Percentiles rank a stretch among this genome's conserved stretches.
phyloP scores from a whole-genome alignment of 495 filamentous ascomycete genomes.

The Penicillium cosmopolitanum region DNA sequence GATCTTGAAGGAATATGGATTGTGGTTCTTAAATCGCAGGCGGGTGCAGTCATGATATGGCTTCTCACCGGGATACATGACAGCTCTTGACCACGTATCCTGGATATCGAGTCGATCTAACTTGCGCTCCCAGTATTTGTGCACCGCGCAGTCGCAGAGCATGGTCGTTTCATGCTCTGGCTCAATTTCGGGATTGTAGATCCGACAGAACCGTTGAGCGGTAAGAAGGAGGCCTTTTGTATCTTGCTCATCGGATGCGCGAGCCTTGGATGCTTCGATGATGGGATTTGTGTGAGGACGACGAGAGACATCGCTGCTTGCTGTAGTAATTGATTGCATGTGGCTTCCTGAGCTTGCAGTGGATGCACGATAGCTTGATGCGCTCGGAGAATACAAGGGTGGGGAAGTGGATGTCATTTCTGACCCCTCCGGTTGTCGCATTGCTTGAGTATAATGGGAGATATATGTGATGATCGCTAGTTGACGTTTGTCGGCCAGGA shows the following conservation, averaged over 20 bases:
- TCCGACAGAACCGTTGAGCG: conserved; percentile 35
- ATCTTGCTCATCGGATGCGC: conserved; percentile 47
- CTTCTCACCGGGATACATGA: conserved; percentile 54
- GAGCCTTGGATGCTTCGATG: conserved; percentile 38
- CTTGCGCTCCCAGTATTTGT: conserved; percentile 38
- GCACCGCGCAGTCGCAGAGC: conserved; percentile 36
- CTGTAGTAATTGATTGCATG: not conserved
- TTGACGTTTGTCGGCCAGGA: too few relatives aligned
- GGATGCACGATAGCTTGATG: conserved; percentile 6
- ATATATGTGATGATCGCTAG: too few relatives aligned
- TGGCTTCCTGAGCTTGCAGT: conserved; percentile 5
- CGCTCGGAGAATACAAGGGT: conserved; percentile 8
- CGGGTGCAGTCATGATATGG: conserved; percentile 40
- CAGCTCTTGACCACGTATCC: conserved; percentile 48
- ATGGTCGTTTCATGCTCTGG: conserved; percentile 47
- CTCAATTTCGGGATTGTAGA: conserved; percentile 53
- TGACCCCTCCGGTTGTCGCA: not conserved
- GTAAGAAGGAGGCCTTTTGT: conserved; percentile 45
- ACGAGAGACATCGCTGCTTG: not conserved
- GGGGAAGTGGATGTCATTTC: conserved; percentile 22
- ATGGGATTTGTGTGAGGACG: conserved; percentile 35
- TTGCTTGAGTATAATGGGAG: too few relatives aligned
- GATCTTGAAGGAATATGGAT: conserved; percentile 37
- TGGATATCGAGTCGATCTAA: conserved; percentile 37
- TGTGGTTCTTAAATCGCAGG: conserved; percentile 26